A percentile compares a stretch with the other conserved stretches of the same genome.
phyloP scores from a whole-genome alignment of 768 basidiomycete species.

The Mycena rebaudengoi region DNA sequence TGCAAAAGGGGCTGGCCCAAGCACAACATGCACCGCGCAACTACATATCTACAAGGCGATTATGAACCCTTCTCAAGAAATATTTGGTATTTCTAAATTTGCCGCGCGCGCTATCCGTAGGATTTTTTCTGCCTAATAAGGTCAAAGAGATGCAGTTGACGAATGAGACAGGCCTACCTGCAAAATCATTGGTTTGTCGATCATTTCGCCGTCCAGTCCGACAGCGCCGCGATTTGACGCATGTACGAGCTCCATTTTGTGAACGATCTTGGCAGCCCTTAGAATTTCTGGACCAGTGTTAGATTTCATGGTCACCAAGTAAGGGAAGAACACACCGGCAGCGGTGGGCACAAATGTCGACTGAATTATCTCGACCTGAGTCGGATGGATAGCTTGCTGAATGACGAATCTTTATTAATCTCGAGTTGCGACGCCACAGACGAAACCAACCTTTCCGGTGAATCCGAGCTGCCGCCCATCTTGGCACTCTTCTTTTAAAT shows the following conservation, averaged over 20 bases:
- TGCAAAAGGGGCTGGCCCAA: too few relatives aligned
- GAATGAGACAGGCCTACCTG: slow-evolving; percentile 27
- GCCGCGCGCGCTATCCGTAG: slow-evolving; percentile 55
- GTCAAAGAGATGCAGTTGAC: neutral
- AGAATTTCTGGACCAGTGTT: slow-evolving; percentile 60
- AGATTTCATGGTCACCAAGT: slow-evolving; percentile 19
- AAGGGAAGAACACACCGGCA: slow-evolving; percentile 55
- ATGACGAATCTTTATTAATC: neutral
- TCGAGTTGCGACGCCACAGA: neutral
- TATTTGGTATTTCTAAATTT: slow-evolving; percentile 50
- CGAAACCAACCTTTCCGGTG: slow-evolving; percentile 77
- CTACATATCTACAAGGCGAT: too few relatives aligned
- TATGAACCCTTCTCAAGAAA: too few relatives aligned
- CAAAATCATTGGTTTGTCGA: slow-evolving; percentile 72
- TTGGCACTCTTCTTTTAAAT: slow-evolving; percentile 75
- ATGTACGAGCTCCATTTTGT: slow-evolving; percentile 56
- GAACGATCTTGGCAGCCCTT: slow-evolving; percentile 65
- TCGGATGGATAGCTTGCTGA: slow-evolving; percentile 95
- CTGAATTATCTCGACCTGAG: slow-evolving; percentile 82
- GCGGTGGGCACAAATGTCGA: slow-evolving; percentile 79
- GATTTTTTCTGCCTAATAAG: slow-evolving; percentile 49
- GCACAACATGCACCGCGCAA: too few relatives aligned
- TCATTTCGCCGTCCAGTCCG: slow-evolving; percentile 71
- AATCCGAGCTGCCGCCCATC: slow-evolving; percentile 88
- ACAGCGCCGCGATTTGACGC: slow-evolving; percentile 57